phyloP scores from a whole-genome alignment of 1,139 yeast genomes.

The Yamadazyma aaseri region DNA sequence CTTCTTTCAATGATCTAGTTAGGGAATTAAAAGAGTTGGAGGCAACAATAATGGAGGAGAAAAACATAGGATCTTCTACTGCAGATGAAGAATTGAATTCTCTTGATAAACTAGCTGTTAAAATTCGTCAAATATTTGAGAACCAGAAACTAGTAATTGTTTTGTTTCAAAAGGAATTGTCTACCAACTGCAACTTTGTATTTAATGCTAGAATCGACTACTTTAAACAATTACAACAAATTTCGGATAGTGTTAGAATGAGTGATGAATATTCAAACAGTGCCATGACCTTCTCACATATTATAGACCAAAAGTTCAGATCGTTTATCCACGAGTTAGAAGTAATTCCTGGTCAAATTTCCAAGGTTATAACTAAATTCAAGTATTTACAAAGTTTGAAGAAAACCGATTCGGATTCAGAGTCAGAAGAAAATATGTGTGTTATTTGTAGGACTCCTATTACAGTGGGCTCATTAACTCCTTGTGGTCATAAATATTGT shows the following conservation, averaged over 20 bases:
- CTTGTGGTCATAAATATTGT: constrained; percentile 91
- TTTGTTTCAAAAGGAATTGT: constrained; percentile 45
- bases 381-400: constrained; percentile 58
- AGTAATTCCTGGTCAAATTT: constrained; percentile 18
- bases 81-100: constrained; percentile 20
- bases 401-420: constrained; percentile 15
- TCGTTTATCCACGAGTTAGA: constrained; percentile 2
- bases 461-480: constrained; percentile 72
- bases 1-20: constrained; percentile 33
- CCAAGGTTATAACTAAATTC: constrained; percentile 50
- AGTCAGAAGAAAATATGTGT: constrained; percentile 52
- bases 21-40: constrained; percentile 26
- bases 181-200: constrained; percentile 56
- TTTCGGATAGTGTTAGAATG: constrained; percentile 72
- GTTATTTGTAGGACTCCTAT: constrained; percentile 74
- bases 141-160: constrained; percentile 41
- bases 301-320: constrained; percentile 4
- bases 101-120: constrained; percentile 23
- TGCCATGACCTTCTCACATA: background rate
- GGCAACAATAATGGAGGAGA: constrained; percentile 21
- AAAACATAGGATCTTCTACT: constrained; percentile 10
- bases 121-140: constrained; percentile 32
- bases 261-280: constrained; percentile 12
- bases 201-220: constrained; percentile 80
- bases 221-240: constrained; percentile 77